Evolutionary conservation across 2,329 filamentous ascomycete species (phyloP), one percentile per base, ranked within the genome.

Genomic region (Pseudogymnoascus sp.): DNA sequence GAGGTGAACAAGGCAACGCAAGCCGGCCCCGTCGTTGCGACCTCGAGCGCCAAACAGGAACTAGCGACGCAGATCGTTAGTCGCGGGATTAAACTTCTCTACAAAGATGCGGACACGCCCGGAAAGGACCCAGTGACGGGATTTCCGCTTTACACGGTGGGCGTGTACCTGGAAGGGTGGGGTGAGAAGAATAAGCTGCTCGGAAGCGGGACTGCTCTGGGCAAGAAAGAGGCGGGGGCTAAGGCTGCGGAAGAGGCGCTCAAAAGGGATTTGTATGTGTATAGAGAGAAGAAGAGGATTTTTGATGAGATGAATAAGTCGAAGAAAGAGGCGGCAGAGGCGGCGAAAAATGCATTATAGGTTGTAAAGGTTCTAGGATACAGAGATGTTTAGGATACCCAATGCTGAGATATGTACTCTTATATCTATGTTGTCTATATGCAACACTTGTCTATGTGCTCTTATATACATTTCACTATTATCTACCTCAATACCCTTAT

Each of bases 151-250:
- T 90, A 84, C 71, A 83, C 81, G 2, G 80, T 91, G 1, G 87
- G 82, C 0, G 81, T 85, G 0, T 89, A 84, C 68, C 76, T 91
- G 28, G 82, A 84, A 19, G 89, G 88, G 0, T 89, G 86, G 80
- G 89, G 89, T 4, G 85, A 88, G 73, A 81, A 79, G 33, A 77
- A 83, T 59, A 82, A 84, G 71, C 76, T 83, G 63, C 74, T 93
- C 5, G 89, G 86, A 0, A 79, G 78, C 50, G 89, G 88, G 0
- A 82, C 81, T 33, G 89, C 83, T 1, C 75, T 84, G 66, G 84
- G 82, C 62, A 91, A 91, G 75, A 84, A 83, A 63, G 87, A 90
- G 63, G 90, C 89, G 1, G 87, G 86, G 0, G 78, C 82, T 12
- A 86, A 83, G 67, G 89, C 89, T 1, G 90, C 90, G 0, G 75